A percentile compares a stretch with the other conserved stretches of the same genome.
Evolutionary conservation across 768 basidiomycete genomes (phyloP).

Genomic region (Tricholoma terreum): DNA sequence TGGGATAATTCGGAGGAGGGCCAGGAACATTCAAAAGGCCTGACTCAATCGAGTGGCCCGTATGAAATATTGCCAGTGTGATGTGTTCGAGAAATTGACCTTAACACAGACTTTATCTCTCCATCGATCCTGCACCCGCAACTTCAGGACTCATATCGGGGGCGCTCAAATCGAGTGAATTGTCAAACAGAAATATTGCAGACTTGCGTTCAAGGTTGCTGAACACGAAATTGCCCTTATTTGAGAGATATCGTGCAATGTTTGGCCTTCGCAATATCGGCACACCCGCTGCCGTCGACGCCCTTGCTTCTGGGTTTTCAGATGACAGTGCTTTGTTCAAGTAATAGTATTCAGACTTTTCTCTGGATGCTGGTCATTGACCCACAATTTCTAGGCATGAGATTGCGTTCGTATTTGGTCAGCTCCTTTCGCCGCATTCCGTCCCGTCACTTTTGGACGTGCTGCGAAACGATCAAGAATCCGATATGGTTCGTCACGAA

Average conservation of each 20-base stretch:
- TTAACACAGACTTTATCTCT: conserved; percentile 61
- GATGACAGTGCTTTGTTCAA: conserved; percentile 94
- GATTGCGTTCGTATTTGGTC: conserved; percentile 97
- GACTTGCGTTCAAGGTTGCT: conserved; percentile 62
- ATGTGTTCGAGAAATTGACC: not conserved
- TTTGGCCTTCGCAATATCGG: conserved; percentile 96
- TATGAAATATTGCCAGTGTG: conserved; percentile 22
- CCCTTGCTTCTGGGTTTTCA: conserved; percentile 85
- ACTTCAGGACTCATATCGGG: conserved; percentile 60
- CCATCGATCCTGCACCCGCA: conserved; percentile 88
- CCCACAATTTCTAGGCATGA: conserved; percentile 67
- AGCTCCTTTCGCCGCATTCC: conserved; percentile 84
- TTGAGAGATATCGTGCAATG: conserved; percentile 97
- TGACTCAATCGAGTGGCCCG: conserved; percentile 34
- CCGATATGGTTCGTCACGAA: conserved; percentile 98
- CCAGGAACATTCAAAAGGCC: conserved; percentile 37
- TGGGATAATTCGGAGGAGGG: conserved; percentile 86
- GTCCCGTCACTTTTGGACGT: conserved; percentile 83
- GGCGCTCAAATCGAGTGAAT: conserved; percentile 48
- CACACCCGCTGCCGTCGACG: conserved; percentile 78
- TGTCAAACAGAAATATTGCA: conserved; percentile 46
- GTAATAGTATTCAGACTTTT: conserved; percentile 40
- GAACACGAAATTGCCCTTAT: conserved; percentile 66
- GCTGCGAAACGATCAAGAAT: conserved; percentile 68
- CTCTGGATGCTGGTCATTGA: not conserved